Evolutionary conservation across 805 yeast species (phyloP).

Genomic region (Candida sithepensis): DNA sequence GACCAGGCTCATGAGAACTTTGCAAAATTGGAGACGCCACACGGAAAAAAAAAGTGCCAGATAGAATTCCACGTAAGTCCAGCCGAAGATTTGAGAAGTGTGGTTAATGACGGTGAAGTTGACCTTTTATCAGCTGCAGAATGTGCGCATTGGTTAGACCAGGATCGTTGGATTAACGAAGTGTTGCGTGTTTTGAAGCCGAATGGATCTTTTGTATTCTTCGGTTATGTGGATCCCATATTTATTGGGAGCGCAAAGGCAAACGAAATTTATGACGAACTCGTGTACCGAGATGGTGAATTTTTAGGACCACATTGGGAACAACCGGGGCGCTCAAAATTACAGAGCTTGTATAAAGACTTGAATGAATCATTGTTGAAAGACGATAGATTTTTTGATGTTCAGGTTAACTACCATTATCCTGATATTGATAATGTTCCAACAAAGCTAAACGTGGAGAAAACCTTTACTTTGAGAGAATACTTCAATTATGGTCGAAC

Average conservation of each 20-base stretch:
- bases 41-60: neutral
- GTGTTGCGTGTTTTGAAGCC: conserved; percentile 34
- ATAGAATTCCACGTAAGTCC: conserved; percentile 14
- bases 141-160: conserved; percentile 77
- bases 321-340: conserved; percentile 67
- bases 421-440: conserved; percentile 16
- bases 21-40: neutral
- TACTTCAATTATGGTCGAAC: conserved; percentile 58
- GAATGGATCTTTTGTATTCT: conserved; percentile 56
- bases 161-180: conserved; percentile 26
- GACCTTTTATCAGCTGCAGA: conserved; percentile 80
- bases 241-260: conserved; percentile 49
- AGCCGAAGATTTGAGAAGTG: conserved; percentile 23
- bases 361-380: conserved; percentile 40
- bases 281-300: conserved; percentile 39
- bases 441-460: conserved; percentile 32
- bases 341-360: conserved; percentile 42
- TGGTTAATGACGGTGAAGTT: conserved; percentile 27
- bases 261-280: conserved; percentile 44
- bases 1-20: conserved; percentile 33
- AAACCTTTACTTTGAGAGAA: conserved; percentile 40
- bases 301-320: conserved; percentile 76
- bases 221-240: conserved; percentile 77
- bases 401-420: conserved; percentile 30
- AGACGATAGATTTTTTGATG: conserved; percentile 25